phyloP scores from a whole-genome alignment of 352 stramenopile genomes.

The Phytophthora tentaculata region DNA sequence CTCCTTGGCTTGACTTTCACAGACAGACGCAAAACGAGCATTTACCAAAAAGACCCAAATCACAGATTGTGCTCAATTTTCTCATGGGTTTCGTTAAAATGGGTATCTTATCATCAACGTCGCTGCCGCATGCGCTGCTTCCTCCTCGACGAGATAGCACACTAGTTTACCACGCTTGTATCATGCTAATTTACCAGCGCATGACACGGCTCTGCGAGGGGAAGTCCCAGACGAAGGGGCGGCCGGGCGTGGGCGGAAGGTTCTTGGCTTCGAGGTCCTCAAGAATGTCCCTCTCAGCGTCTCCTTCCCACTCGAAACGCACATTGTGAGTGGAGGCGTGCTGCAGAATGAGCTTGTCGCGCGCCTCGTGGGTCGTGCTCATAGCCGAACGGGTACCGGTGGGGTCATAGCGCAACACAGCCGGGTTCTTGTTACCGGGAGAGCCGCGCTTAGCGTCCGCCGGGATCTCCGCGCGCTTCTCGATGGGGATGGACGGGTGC shows the following conservation, averaged over 20 bases:
- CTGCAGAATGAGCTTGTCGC: conserved; percentile 75
- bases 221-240: conserved; percentile 76
- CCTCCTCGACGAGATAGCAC: not conserved
- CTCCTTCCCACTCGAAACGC: conserved; percentile 81
- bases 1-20: conserved; percentile 9
- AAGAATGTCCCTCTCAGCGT: conserved; percentile 75
- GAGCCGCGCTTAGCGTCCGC: conserved; percentile 72
- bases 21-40: conserved; percentile 14
- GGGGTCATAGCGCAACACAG: conserved; percentile 84
- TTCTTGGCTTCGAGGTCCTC: conserved; percentile 76
- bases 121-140: not conserved
- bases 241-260: conserved; percentile 72
- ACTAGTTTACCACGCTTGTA: conserved; percentile 7
- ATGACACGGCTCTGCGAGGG: conserved; percentile 64
- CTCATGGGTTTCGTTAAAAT: no score
- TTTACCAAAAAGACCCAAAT: conserved; percentile 2
- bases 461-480: conserved; percentile 68
- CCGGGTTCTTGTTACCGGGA: conserved; percentile 88
- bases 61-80: conserved; percentile 15
- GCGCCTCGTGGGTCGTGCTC: conserved; percentile 78
- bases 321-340: conserved; percentile 80
- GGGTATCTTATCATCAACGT: conserved; percentile 23
- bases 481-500: conserved; percentile 71
- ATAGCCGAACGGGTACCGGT: conserved; percentile 89
- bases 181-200: conserved; percentile 60